phyloP scores from a whole-genome alignment of 805 yeast species.

The Metschnikowia matae region DNA sequence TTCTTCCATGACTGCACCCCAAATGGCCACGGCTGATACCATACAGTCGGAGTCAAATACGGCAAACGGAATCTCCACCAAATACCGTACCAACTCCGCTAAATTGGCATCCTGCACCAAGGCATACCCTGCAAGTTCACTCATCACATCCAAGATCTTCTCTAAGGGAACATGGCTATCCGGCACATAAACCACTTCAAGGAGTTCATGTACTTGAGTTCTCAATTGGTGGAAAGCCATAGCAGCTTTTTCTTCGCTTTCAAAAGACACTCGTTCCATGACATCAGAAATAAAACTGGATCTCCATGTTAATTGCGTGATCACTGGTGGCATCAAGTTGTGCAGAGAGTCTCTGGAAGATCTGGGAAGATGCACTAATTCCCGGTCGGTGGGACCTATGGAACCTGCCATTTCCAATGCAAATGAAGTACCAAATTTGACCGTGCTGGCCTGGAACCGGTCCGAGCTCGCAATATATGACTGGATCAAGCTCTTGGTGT shows the following conservation, averaged over 20 bases:
- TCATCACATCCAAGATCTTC: slow-evolving; percentile 41
- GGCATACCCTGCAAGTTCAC: slow-evolving; percentile 39
- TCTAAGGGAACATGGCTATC: slow-evolving; percentile 15
- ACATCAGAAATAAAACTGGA: slow-evolving; percentile 36
- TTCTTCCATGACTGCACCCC: slow-evolving; percentile 77
- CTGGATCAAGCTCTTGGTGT: slow-evolving; percentile 74
- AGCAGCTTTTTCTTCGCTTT: slow-evolving; percentile 25
- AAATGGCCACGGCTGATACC: slow-evolving; percentile 64
- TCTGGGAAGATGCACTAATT: slow-evolving; percentile 47
- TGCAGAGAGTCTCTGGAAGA: slow-evolving; percentile 34
- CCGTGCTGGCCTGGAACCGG: slow-evolving; percentile 20
- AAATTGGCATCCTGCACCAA: slow-evolving; percentile 33
- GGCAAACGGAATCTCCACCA: slow-evolving; percentile 69
- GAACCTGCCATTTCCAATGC: slow-evolving; percentile 86
- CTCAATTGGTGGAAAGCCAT: slow-evolving; percentile 27
- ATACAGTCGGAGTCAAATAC: slow-evolving; percentile 57
- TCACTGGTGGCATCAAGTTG: slow-evolving; percentile 64
- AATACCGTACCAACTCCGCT: slow-evolving; percentile 45
- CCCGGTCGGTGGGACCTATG: slow-evolving; percentile 63
- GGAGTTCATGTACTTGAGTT: slow-evolving; percentile 20
- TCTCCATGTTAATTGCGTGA: slow-evolving; percentile 76
- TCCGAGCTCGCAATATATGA: slow-evolving; percentile 55
- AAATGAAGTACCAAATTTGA: slow-evolving; percentile 81
- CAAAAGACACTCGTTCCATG: slow-evolving; percentile 27
- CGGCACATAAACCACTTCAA: slow-evolving; percentile 6